Evolutionary conservation across 192 early-diverging fungal genomes (phyloP), one percentile per base, ranked within the genome.

Genomic region (Mortierella hygrophila): DNA sequence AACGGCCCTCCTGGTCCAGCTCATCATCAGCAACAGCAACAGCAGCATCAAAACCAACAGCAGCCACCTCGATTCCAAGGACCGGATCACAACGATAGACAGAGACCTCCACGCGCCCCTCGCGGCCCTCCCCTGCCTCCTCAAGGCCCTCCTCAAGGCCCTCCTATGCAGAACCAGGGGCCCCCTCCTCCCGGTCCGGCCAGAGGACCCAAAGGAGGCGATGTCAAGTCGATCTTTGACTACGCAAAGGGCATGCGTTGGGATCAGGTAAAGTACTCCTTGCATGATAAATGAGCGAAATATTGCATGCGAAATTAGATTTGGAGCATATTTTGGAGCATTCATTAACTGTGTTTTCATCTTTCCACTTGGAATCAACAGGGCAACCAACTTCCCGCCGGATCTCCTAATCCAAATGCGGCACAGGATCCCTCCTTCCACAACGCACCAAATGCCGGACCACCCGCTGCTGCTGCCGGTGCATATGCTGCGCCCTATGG

Each of bases 221-320:
- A 71, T 13, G 81, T 86, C 72, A 86, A 86, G 72, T 81, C 74
- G 32, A 86, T 86, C 38, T 86, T 81, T 74, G 84, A 86, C 29
- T 86, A 86, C 57, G 84, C 78, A 13, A 86, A 86, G 70, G 84
- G 84, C 37, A 86, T 81, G 84, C 75, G 79, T 60, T 86, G 84
- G 84, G 79, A 86, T 70, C 75, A 76, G 70, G 84, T 86, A 86
- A 47, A 75, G n/a, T 46, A 63, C 63, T 69, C 46, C 60, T 44
- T 38, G 16, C 72, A 44, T 18, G 72, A 73, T 49, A 47, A 32
- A 32, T 73, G 26, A 32, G 42, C 72, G 3, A 32, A 35, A 15
- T 65, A 65, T 32, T 65, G 29, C 11, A 32, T 32, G 7, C 29
- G 10, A 65, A 65, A 65, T 65, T 65, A 65, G 60, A 65, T 65